Percentiles rank a stretch among this genome's conserved stretches.
Conservation (phyloP, 75 land plant species). For the Isoetes taiwanensis region DNA sequence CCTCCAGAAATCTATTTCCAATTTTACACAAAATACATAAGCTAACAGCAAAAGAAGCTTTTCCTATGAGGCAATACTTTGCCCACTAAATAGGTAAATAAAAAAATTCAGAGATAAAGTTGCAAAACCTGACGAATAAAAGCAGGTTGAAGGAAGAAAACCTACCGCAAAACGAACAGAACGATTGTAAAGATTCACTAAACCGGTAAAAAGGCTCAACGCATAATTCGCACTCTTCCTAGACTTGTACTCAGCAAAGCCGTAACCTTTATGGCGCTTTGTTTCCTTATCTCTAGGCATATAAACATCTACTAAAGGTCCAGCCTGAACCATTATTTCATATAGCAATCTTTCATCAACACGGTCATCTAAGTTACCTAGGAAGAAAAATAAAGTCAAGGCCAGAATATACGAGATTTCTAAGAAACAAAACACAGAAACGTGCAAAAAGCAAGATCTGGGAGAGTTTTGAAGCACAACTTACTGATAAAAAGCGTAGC, state of each 20-base stretch:
- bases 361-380: conserved; percentile 89
- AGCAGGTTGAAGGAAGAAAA: too few species aligned
- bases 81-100: too few species aligned
- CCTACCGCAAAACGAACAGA: conserved; percentile 57
- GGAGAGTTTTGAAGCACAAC: too few species aligned
- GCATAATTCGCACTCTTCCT: conserved; percentile 83
- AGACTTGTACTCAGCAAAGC: conserved; percentile 73
- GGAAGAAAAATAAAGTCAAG: neutral
- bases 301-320: conserved; percentile 62
- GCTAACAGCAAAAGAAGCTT: too few species aligned
- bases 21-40: too few species aligned
- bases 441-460: too few species aligned
- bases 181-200: conserved; percentile 54
- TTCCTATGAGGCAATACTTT: too few species aligned
- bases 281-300: conserved; percentile 77
- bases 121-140: neutral
- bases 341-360: conserved; percentile 73
- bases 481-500: conserved; percentile 20
- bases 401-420: too few species aligned
- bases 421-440: too few species aligned
- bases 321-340: conserved; percentile 87
- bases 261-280: conserved; percentile 71
- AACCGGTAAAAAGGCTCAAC: conserved; percentile 62
- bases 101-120: neutral
- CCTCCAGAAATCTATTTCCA: conserved; percentile 7